These are phyloP conservation scores for Colletotrichum siamense DNA, from an alignment of 2,329 filamentous ascomycete genomes.

Conservation along the genomic window DNA sequence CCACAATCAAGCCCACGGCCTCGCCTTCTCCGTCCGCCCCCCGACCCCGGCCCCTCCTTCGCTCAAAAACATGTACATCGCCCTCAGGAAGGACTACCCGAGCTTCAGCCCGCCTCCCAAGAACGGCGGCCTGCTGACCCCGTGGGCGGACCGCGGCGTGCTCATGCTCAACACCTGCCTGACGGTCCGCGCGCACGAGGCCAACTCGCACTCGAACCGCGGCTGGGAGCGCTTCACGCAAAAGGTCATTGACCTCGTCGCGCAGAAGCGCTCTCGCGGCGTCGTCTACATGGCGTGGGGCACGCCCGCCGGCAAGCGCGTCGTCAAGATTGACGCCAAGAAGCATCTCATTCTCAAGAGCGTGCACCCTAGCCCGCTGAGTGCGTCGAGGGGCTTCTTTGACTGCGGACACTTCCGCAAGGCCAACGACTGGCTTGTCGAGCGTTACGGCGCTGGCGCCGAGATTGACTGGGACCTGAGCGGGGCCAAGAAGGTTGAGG, in stretches of 20 bases:
- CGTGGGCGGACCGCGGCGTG: constrained; percentile 93
- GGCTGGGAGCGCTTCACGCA: constrained; percentile 97
- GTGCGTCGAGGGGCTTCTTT: constrained; percentile 82
- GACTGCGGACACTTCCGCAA: constrained; percentile 82
- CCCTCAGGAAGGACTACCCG: constrained; percentile 87
- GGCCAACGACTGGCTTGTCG: constrained; percentile 83
- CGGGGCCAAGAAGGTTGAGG: constrained; percentile 15
- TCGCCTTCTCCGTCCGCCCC: constrained; percentile 92
- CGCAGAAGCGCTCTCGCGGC: constrained; percentile 75
- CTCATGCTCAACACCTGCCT: constrained; percentile 94
- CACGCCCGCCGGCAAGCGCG: constrained; percentile 79
- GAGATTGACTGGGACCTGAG: constrained; percentile 84
- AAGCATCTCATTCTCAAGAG: constrained; percentile 84
- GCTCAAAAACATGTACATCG: constrained; percentile 91
- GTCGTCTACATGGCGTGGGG: constrained; percentile 98
- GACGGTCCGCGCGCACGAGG: constrained; percentile 87
- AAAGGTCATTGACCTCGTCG: constrained; percentile 86
- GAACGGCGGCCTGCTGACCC: constrained; percentile 81
- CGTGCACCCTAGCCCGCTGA: constrained; percentile 93
- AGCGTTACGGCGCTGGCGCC: constrained; percentile 78
- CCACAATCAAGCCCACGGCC: constrained; percentile 90
- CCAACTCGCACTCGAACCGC: constrained; percentile 82
- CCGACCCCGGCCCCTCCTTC: constrained; percentile 89
- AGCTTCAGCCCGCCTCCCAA: constrained; percentile 77
- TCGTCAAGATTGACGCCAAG: constrained; percentile 72